Conservation (phyloP, 768 basidiomycete genomes). For the Tremella fuciformis region DNA sequence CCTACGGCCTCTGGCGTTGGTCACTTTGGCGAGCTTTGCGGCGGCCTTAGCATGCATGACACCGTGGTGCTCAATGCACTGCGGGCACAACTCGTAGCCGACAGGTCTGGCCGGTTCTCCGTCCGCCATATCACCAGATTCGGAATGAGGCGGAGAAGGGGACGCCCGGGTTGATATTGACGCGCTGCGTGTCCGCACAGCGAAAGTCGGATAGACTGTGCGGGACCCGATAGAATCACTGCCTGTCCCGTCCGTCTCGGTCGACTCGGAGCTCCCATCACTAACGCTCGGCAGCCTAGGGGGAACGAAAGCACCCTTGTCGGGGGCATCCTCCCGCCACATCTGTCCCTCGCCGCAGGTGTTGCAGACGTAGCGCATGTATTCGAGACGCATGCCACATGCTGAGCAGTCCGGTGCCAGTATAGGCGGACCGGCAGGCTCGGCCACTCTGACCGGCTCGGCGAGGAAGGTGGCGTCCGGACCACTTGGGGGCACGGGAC, state of each 20-base stretch:
- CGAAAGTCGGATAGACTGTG: slow-evolving; percentile 21
- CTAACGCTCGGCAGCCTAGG: slow-evolving; percentile 7
- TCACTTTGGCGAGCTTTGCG: slow-evolving; percentile 3
- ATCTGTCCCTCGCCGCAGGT: slow-evolving; percentile 67
- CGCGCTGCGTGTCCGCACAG: not conserved
- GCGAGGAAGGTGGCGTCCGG: slow-evolving; percentile 1
- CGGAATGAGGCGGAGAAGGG: slow-evolving; percentile 6
- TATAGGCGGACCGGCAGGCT: slow-evolving; percentile 57
- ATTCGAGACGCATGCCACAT: slow-evolving; percentile 70
- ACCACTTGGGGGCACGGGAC: slow-evolving; percentile 8
- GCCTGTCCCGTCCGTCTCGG: slow-evolving; percentile 10
- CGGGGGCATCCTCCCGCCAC: slow-evolving; percentile 38
- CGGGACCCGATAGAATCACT: slow-evolving; percentile 16
- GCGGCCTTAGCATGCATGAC: slow-evolving; percentile 63
- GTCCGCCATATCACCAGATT: not conserved
- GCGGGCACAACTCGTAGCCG: slow-evolving; percentile 81
- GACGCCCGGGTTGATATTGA: slow-evolving; percentile 15
- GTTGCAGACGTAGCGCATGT: slow-evolving; percentile 85
- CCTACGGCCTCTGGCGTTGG: slow-evolving; percentile 5
- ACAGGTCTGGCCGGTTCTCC: slow-evolving; percentile 7
- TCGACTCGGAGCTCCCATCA: slow-evolving; percentile 17
- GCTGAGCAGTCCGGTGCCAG: slow-evolving; percentile 68
- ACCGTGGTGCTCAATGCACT: slow-evolving; percentile 74
- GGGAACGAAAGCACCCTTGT: slow-evolving; percentile 15
- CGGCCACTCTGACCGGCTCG: slow-evolving; percentile 24